Evolutionary conservation across 352 stramenopile genomes (phyloP).

Genomic region (Phytopythium litorale): DNA sequence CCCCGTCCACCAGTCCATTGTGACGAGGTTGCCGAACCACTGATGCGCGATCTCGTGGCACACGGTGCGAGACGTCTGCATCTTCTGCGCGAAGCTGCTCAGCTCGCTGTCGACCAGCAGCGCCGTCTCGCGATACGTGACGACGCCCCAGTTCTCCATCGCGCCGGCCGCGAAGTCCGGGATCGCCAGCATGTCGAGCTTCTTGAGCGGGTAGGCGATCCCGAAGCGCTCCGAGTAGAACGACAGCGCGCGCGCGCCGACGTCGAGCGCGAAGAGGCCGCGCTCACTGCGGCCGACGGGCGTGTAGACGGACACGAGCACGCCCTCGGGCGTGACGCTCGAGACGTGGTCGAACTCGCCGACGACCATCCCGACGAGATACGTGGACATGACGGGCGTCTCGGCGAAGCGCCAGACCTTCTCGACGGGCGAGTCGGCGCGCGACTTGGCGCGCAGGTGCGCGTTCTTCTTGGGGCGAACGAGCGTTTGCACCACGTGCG

Average conservation of each 20-base stretch:
- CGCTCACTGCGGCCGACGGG: slow-evolving; percentile 89
- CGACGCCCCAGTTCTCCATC: slow-evolving; percentile 95
- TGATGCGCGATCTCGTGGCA: slow-evolving; percentile 98
- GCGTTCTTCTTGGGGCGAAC: slow-evolving; percentile 56
- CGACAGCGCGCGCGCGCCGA: slow-evolving; percentile 53
- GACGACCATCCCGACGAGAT: slow-evolving; percentile 92
- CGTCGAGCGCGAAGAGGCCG: slow-evolving; percentile 90
- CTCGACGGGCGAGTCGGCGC: slow-evolving; percentile 31
- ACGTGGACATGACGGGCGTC: slow-evolving; percentile 97
- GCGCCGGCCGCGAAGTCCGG: slow-evolving; percentile 95
- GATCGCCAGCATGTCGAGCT: slow-evolving; percentile 98
- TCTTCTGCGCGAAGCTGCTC: slow-evolving; percentile 65
- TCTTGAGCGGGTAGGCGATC: slow-evolving; percentile 95
- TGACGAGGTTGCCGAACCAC: slow-evolving; percentile 98
- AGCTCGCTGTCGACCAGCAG: slow-evolving; percentile 84
- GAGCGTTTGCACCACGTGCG: slow-evolving; percentile 89
- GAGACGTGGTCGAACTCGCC: slow-evolving; percentile 96
- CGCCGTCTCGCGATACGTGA: slow-evolving; percentile 96
- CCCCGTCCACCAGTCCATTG: slow-evolving; percentile 97
- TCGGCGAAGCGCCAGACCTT: slow-evolving; percentile 86
- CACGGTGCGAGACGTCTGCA: slow-evolving; percentile 91
- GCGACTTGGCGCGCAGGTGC: slow-evolving; percentile 39
- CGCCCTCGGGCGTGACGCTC: slow-evolving; percentile 83
- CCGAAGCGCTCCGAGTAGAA: slow-evolving; percentile 76
- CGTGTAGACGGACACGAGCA: slow-evolving; percentile 95